Base-by-base conservation (phyloP, 208 protist genomes). In the Lotmaria passim region DNA sequence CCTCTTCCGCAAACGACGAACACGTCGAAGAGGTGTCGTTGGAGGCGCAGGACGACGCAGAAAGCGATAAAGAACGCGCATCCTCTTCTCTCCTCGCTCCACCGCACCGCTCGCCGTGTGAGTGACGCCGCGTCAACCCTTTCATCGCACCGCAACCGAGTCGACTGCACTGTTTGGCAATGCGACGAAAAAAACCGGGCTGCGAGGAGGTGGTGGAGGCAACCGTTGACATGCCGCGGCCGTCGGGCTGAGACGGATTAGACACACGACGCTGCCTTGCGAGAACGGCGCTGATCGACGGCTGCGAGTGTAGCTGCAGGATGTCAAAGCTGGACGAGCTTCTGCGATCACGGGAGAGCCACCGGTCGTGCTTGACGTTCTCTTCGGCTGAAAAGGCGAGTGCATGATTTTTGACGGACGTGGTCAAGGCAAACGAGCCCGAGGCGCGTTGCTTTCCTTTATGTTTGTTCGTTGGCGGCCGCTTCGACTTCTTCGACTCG, bases 331-430 rank as follows among this genome's bases (percentile, higher is more conserved):
- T 47, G 38, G 21, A 3, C 23, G 56, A 46, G 23, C 31, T 31
- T 11, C 2, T n/a, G 7, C 38, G 1, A 3, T 14, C 15, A 4
- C 23, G 6, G 1, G 56, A 33, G 21, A 26, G 38, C 3, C 38
- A n/a, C 23, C 56, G 38, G 21, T 48, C 56, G 38, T 61, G 56
- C 8, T 41, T 0, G 38, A 61, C 56, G 21, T 15, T 15, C 21
- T 61, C 56, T 17, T 61, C 23, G 1, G 56, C 34, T 19, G 56
- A 47, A 38, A 61, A 48, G 38, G 33, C 11, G 24, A 38, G 31
- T 2, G 3, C 36, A 2, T n/a, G 2, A 24, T 44, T 30, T 5
- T 7, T 48, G 12, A 7, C 7, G 3, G 38, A 61, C 34, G 3
- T 10, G 11, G 23, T 21, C 7, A 34, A 39, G 17, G 34, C 11